Evolutionary conservation across 306 rosid genomes (phyloP), one percentile per base, ranked within the genome.

Genomic region (Leucaena leucocephala): DNA sequence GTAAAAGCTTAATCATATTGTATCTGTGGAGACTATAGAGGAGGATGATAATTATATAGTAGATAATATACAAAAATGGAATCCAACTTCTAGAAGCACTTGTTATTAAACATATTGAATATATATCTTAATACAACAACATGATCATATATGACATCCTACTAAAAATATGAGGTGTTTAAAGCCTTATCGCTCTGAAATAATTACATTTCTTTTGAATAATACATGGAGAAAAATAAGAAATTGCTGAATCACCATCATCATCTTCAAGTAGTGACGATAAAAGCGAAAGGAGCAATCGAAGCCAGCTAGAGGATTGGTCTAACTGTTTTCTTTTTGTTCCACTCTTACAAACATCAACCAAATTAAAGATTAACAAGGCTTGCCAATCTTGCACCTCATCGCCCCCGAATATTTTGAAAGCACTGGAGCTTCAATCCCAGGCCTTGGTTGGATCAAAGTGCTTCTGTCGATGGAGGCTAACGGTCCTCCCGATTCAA

Each of bases 391-490:
- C 10, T 2, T 2, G 79, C 93, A 91, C 1, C 34, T 27, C 1
- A 91, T 87, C 0, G 87, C n/a, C 27, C 96, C 96, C 0, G 93
- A 34, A 57, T 74, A 86, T 42, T 82, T 86, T 0, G 93, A 81
- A 3, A 91, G 88, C 58, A 87, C 78, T 0, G 43, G 48, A 34
- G 82, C 96, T 3, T 52, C 67, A 3, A 78, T 57, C 7, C 93
- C 96, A 7, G 85, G 87, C 85, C 68, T 85, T 6, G 96, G 89
- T 52, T 65, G 75, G n/a, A 91, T 87, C 65, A 91, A 39, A 27
- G 71, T 85, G 0, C 6, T 2, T 59, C 57, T 79, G 4, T 71
- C 52, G 43, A 64, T 6, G 1, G 42, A 36, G 5, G 21, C 59
- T n/a, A 59, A 46, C 0, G 85, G 84, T 7, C 2, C 8, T 6